A percentile compares a stretch with the other conserved stretches of the same genome.
These are phyloP conservation scores for Boletus sp. DNA, from an alignment of 768 basidiomycete species.

Conservation along the genomic window DNA sequence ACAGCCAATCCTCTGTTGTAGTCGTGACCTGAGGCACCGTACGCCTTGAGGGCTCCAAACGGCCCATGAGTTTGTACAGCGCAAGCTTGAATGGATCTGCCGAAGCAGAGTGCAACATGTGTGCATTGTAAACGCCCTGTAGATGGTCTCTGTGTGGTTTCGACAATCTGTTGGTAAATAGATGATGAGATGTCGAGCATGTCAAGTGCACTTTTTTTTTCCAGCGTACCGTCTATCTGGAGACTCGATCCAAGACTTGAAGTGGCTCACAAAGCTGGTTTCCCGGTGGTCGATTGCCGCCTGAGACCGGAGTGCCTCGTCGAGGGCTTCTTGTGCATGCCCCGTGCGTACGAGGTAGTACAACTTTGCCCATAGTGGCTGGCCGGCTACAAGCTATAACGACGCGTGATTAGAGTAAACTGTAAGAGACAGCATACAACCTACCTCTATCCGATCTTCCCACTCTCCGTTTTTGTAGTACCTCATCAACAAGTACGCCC, in stretches of 20 bases:
- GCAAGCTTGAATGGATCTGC: constrained; percentile 96
- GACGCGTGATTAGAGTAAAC: constrained; percentile 1
- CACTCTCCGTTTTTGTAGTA: constrained; percentile 81
- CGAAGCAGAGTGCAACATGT: constrained; percentile 84
- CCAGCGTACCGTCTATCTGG: constrained; percentile 65
- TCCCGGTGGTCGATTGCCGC: constrained; percentile 74
- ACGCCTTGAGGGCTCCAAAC: constrained; percentile 77
- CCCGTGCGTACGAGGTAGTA: constrained; percentile 91
- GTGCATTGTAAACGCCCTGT: constrained; percentile 75
- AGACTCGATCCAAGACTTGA: constrained; percentile 81
- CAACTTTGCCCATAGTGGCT: constrained; percentile 91
- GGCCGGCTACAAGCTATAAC: constrained; percentile 74
- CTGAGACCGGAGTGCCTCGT: constrained; percentile 68
- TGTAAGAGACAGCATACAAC: constrained; percentile 14
- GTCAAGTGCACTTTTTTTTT: neutral
- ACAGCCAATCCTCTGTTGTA: constrained; percentile 97
- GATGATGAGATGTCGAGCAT: constrained; percentile 1
- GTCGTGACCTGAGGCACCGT: constrained; percentile 80
- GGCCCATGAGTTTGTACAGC: constrained; percentile 92
- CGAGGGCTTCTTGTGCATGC: constrained; percentile 74
- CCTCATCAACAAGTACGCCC: constrained; percentile 79
- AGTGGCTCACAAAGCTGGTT: constrained; percentile 75
- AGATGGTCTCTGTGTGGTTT: constrained; percentile 78
- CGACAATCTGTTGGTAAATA: constrained; percentile 47
- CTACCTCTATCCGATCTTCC: constrained; percentile 84